phyloP scores from a whole-genome alignment of 805 yeast species.

The Kurtzmaniella cleridarum region DNA sequence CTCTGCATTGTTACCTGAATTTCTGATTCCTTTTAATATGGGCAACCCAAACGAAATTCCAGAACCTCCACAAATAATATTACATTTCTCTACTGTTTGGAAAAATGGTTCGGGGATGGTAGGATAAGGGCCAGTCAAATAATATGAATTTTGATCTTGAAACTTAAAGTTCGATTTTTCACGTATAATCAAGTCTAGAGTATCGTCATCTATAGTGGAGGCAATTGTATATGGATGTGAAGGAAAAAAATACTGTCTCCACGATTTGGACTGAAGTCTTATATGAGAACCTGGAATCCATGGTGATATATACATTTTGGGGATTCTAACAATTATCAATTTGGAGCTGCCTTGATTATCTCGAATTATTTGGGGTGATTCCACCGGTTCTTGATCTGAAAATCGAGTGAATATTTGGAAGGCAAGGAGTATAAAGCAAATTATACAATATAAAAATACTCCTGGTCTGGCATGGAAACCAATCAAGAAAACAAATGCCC shows the following conservation, averaged over 20 bases:
- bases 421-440: slow-evolving; percentile 22
- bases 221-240: slow-evolving; percentile 68
- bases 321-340: slow-evolving; percentile 17
- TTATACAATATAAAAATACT: slow-evolving; percentile 33
- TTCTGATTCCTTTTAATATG: slow-evolving; percentile 36
- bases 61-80: slow-evolving; percentile 65
- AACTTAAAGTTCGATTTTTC: slow-evolving; percentile 24
- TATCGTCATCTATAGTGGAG: slow-evolving; percentile 33
- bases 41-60: slow-evolving; percentile 65
- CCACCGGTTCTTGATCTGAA: slow-evolving; percentile 11
- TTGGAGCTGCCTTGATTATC: slow-evolving; percentile 7
- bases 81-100: slow-evolving; percentile 43
- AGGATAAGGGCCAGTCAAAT: slow-evolving; percentile 30
- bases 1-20: slow-evolving; percentile 14
- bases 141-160: slow-evolving; percentile 7
- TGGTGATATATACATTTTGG: slow-evolving; percentile 10
- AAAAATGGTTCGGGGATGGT: slow-evolving; percentile 42
- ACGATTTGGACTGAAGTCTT: slow-evolving; percentile 37
- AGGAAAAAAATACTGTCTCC: slow-evolving; percentile 41
- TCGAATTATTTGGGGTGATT: slow-evolving; percentile 1
- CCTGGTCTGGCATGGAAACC: slow-evolving; percentile 70
- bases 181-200: slow-evolving; percentile 41
- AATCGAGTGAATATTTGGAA: slow-evolving; percentile 34
- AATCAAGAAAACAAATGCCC: slow-evolving; percentile 40
- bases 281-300: slow-evolving; percentile 55